Evolutionary conservation across 2,329 filamentous ascomycete species (phyloP), one percentile per base, ranked within the genome.

Genomic region (Cercospora berteroae): DNA sequence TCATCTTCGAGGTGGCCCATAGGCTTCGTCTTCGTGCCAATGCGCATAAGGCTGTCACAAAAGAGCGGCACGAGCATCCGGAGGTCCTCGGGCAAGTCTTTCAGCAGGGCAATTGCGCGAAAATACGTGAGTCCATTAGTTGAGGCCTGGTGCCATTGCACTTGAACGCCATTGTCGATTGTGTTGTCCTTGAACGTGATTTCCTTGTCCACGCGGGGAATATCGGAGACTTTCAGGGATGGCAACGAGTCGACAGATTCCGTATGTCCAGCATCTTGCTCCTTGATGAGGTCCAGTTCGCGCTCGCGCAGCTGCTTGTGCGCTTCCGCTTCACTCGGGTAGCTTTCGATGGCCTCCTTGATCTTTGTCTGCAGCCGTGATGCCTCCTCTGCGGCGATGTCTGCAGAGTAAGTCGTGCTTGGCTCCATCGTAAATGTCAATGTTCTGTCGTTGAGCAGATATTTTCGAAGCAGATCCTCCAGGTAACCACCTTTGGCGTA

Each of bases 101-200:
- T 86, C 64, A 98, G 84, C 0, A 87, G 85, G 77, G 96, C 93
- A 78, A 98, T 87, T 3, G 93, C 93, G 67, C 94, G 90, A 83
- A 99, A 97, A 78, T 99, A 99, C 1, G 94, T 98, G 67, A 99
- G 82, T 0, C 95, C 95, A 74, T 99, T 99, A 0, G 95, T 99
- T 2, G 93, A 91, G 7, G 94, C 93, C 79, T 96, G 92, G 60
- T 90, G 89, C 93, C 94, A 97, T 74, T 97, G 92, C 4, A 95
- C 87, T 56, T 90, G 88, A 48, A 90, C 86, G 31, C 64, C 66
- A 42, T 86, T 85, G 50, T 87, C 85, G 9, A 90, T 78, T 10
- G 83, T 81, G 44, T 81, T 83, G 70, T 88, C 82, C 20, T 84
- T 81, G 25, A 88, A 77, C n/a, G 90, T 87, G 70, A 94, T 91